Conservation (phyloP, 768 basidiomycete genomes). For the Lactifluus volemus region DNA sequence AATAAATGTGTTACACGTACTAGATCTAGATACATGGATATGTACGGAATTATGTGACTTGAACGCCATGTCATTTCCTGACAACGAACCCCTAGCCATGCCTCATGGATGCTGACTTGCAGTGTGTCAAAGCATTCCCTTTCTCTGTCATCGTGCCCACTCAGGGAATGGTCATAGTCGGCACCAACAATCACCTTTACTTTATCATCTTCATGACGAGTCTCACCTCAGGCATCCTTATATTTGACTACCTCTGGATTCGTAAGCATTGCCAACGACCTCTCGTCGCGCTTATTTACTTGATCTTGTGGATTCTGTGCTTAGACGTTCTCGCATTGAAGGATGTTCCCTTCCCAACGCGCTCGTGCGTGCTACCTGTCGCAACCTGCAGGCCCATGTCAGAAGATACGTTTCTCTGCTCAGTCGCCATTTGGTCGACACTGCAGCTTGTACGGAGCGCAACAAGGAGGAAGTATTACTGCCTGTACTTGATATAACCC, state of each 20-base stretch:
- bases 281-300: background rate
- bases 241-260: constrained; percentile 4
- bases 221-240: background rate
- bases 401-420: background rate
- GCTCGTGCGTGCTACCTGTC: background rate
- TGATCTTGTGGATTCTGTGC: background rate
- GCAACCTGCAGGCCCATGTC: background rate
- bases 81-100: background rate
- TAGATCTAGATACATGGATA: background rate
- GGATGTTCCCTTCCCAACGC: background rate
- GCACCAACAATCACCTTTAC: background rate
- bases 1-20: constrained; percentile 1
- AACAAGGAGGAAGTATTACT: background rate
- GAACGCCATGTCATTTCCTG: background rate
- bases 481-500: too few species aligned
- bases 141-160: background rate
- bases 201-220: background rate
- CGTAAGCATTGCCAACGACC: background rate
- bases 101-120: background rate
- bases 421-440: background rate
- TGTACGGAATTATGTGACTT: background rate
- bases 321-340: background rate
- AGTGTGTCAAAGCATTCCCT: background rate
- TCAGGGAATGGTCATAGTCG: background rate
- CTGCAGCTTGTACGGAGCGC: background rate